Evolutionary conservation across 352 stramenopile species (phyloP), one percentile per base, ranked within the genome.

Genomic region (Globisporangium recalcitrans): DNA sequence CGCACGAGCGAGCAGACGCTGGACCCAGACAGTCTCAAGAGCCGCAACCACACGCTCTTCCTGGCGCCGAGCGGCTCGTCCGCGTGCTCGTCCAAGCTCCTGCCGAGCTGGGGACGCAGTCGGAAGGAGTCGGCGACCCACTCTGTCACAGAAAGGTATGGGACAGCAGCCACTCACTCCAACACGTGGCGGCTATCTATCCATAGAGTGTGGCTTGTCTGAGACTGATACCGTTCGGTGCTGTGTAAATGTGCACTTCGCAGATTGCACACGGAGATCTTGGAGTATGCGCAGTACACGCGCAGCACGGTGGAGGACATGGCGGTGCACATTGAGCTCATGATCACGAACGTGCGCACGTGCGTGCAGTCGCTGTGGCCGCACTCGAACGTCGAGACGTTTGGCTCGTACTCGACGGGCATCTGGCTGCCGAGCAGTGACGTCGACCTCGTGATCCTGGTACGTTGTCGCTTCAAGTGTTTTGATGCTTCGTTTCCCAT

Each of bases 371-470:
- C 82, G 46, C 65, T 95, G 11, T 95, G 86, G 86, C 74, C 82
- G 6, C 72, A 85, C 57, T 85, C 86, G 14, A 78, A 73, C 19
- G 82, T 95, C 19, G 86, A 95, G 58, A 87, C 83, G 0, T 95
- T 91, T 56, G 86, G 86, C 2, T 93, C 84, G 22, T 95, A 93
- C 64, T 90, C 86, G 34, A 95, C 86, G 1, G 86, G 86, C 29
- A 90, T 95, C 60, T 95, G 86, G 86, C 72, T 95, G 13, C 86
- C 86, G 19, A 91, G 77, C 56, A 95, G 86, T 52, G 86, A 95
- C 56, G 82, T 95, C 31, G 86, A 95, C 46, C 73, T 95, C 21
- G 86, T 95, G 3, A 89, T 95, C 48, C 42, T 95, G 62, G 74
- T 80, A 69, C 60, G 60, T 71, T 14, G n/a, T n/a, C 10, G 11